Conservation (phyloP, 176 grass and related monocot species). For the Poa annua region DNA sequence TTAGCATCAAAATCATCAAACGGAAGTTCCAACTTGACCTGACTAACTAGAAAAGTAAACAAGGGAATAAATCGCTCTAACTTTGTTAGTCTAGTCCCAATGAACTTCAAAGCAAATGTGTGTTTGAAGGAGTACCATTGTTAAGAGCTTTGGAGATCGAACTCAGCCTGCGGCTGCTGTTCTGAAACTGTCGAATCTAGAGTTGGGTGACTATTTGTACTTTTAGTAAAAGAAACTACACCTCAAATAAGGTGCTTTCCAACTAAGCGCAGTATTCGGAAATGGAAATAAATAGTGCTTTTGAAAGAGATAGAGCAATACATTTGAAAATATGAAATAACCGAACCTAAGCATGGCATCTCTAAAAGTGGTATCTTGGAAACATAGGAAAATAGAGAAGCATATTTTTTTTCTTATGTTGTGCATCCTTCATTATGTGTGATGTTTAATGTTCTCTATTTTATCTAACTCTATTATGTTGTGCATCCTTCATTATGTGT, state of each 20-base stretch:
- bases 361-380: not conserved
- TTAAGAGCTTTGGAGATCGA: conserved; percentile 1
- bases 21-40: not conserved
- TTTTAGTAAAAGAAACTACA: not conserved
- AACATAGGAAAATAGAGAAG: not conserved
- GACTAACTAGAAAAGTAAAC: conserved; percentile 2
- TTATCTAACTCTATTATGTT: not conserved
- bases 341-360: not conserved
- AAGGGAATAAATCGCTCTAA: not conserved
- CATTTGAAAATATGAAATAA: no score
- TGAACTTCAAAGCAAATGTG: not conserved
- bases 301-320: not conserved
- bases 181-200: not conserved
- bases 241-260: not conserved
- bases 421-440: not conserved
- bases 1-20: not conserved
- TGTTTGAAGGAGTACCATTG: not conserved
- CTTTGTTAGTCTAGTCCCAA: not conserved
- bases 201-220: not conserved
- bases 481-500: not conserved
- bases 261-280: not conserved
- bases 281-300: not conserved
- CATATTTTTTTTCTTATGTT: conserved; percentile 1
- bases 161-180: not conserved
- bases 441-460: not conserved